Base-by-base conservation (phyloP, 257 asterid genomes). In the Haberlea rhodopensis region DNA sequence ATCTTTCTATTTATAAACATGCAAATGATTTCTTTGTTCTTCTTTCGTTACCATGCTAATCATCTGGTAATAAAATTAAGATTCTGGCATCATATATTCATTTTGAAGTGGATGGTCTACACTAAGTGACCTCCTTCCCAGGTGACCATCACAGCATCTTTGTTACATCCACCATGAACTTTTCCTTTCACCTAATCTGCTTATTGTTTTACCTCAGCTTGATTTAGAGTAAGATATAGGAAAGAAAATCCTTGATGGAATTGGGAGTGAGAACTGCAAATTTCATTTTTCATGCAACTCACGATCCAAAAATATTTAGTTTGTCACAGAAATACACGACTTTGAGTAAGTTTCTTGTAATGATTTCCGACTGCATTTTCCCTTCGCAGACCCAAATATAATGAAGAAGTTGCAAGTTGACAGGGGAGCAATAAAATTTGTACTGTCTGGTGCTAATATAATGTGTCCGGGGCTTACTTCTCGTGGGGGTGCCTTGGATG, bases 391-490 rank as follows among this genome's bases (percentile, higher is more conserved):
- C 85, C 99, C 99, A 65, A 76, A 86, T 75, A 85, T 94, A 74
- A 94, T 94, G 99, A 94, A 86, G 69, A 94, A 86, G 67, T 78
- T 94, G 45, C 97, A 94, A 83, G 99, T 94, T 76, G 99, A 94
- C 72, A 80, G 97, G 69, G 99, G 99, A 9, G 99, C 99, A 1
- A 87, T 94, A 71, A 87, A 72, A 77, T 90, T 78, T 82, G 97
- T 94, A 62, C 95, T 94, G 56, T 76, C 99, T 69, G 99, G 99
- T 76, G 99, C 99, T 73, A 94, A 94, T 82, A 90, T 94, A 76
- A 94, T 94, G 99, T 94, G 99, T 70, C 99, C 99, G 2, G 99
- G 99, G 28, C 96, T 94, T 53, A 94, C 99, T 11, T 94, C 99
- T 73, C 92, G 95, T 54, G 99, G 99, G 29, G 99, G 99, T 73